Conservation (phyloP, 2,329 filamentous ascomycete genomes). For the Colletotrichum gigasporum region DNA sequence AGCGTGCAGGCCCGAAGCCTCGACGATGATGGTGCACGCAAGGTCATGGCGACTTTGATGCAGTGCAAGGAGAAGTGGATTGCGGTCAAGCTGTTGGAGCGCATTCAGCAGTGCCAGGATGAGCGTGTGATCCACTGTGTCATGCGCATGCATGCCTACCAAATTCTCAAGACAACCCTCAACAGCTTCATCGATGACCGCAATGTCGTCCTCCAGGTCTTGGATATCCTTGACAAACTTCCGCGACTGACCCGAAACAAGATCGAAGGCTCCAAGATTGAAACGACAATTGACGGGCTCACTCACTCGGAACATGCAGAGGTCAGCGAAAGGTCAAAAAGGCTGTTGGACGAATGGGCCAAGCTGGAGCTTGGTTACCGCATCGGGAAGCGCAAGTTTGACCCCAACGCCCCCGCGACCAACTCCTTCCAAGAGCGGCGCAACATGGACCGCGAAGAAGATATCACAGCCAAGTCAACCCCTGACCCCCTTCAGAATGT, state of each 20-base stretch:
- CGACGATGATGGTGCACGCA: conserved; percentile 84
- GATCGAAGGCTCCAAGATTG: conserved; percentile 95
- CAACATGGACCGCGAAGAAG: conserved; percentile 52
- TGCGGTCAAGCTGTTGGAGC: conserved; percentile 89
- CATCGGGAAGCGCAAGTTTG: conserved; percentile 89
- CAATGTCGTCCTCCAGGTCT: conserved; percentile 88
- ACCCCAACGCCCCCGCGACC: conserved; percentile 66
- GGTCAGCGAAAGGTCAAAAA: conserved; percentile 75
- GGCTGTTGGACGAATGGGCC: conserved; percentile 85
- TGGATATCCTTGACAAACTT: conserved; percentile 88
- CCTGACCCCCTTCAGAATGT: conserved; percentile 57
- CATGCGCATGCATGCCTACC: conserved; percentile 96
- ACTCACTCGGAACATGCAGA: conserved; percentile 75
- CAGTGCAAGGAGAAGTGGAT: conserved; percentile 99
- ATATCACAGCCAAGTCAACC: conserved; percentile 42
- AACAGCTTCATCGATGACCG: conserved; percentile 87
- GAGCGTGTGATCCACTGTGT: conserved; percentile 88
- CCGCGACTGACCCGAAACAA: conserved; percentile 96
- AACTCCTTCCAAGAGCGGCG: conserved; percentile 73
- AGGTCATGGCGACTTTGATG: conserved; percentile 96
- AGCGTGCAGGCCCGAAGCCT: conserved; percentile 83
- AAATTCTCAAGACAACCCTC: conserved; percentile 89
- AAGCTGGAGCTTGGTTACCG: conserved; percentile 91
- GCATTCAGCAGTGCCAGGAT: conserved; percentile 87
- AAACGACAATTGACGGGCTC: conserved; percentile 78